Percentiles rank a stretch among this genome's conserved stretches.
These are phyloP conservation scores for Petasospora rhodanensis DNA, from an alignment of 1,139 yeast genomes.

Conservation along the genomic window DNA sequence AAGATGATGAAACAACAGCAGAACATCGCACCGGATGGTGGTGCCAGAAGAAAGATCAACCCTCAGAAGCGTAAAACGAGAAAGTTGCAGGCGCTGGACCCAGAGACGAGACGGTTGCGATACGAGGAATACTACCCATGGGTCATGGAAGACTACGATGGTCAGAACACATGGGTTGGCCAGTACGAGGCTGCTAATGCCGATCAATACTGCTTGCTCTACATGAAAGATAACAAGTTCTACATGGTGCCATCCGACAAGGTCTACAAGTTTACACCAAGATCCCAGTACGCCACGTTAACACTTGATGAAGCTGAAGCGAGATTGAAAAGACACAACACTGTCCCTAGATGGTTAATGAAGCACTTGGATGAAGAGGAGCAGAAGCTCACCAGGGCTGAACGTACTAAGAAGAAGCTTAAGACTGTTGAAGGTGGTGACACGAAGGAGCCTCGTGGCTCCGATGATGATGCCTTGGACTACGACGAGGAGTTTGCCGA, in stretches of 20 bases:
- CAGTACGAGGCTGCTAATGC: constrained; percentile 92
- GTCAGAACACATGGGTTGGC: constrained; percentile 91
- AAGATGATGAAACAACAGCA: constrained; percentile 31
- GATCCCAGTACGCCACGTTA: constrained; percentile 89
- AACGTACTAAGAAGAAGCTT: constrained; percentile 42
- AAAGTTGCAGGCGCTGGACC: constrained; percentile 77
- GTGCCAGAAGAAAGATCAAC: constrained; percentile 62
- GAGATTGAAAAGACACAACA: constrained; percentile 75
- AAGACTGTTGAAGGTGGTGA: constrained; percentile 58
- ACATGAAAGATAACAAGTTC: constrained; percentile 62
- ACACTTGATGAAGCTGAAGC: constrained; percentile 96
- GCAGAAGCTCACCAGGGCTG: constrained; percentile 38
- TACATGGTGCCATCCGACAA: constrained; percentile 94
- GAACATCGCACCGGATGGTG: constrained; percentile 91
- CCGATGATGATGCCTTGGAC: constrained; percentile 89
- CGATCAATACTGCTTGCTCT: constrained; percentile 80
- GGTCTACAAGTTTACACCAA: constrained; percentile 87
- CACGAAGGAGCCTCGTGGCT: constrained; percentile 49
- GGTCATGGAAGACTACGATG: constrained; percentile 96
- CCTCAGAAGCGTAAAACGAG: constrained; percentile 73
- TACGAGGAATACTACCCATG: constrained; percentile 97
- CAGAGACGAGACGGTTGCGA: constrained; percentile 72
- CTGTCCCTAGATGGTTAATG: constrained; percentile 96
- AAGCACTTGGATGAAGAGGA: constrained; percentile 72
- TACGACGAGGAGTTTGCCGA: constrained; percentile 97